Evolutionary conservation across 2,329 filamentous ascomycete species (phyloP).

Genomic region (Fusarium coffeatum): DNA sequence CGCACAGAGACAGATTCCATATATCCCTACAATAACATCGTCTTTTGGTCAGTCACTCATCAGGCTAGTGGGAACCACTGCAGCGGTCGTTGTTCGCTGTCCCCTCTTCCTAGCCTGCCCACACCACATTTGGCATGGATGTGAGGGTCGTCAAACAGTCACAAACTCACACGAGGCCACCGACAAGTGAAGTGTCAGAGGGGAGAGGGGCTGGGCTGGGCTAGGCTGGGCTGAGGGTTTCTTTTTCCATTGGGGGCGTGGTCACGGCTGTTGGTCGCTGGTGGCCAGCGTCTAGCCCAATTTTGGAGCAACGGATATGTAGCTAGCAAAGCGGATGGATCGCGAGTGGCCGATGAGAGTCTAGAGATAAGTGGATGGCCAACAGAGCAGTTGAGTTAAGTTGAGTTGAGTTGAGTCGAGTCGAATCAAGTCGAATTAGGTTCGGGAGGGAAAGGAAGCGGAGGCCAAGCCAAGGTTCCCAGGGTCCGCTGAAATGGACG

Average conservation of each 20-base stretch:
- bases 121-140: conserved; percentile 34
- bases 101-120: conserved; percentile 20
- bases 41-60: conserved; percentile 9
- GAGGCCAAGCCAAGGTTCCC: conserved; percentile 22
- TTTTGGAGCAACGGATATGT: conserved; percentile 42
- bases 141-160: conserved; percentile 39
- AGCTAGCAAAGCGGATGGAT: conserved; percentile 43
- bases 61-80: conserved; percentile 36
- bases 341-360: conserved; percentile 38
- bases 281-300: conserved; percentile 44
- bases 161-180: conserved; percentile 36
- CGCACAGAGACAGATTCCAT: neutral
- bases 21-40: neutral
- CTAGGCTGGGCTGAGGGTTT: conserved; percentile 25
- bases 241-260: conserved; percentile 28
- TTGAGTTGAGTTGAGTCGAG: neutral
- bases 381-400: conserved; percentile 10
- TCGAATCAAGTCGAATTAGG: conserved; percentile 12
- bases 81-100: conserved; percentile 21
- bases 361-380: conserved; percentile 24
- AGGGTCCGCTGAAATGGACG: conserved; percentile 39
- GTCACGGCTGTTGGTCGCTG: conserved; percentile 42
- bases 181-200: conserved; percentile 34
- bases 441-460: conserved; percentile 41
- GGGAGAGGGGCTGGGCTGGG: conserved; percentile 40